phyloP scores from a whole-genome alignment of 805 yeast genomes.

The Cyberlindnera nakhonratchasimensis region DNA sequence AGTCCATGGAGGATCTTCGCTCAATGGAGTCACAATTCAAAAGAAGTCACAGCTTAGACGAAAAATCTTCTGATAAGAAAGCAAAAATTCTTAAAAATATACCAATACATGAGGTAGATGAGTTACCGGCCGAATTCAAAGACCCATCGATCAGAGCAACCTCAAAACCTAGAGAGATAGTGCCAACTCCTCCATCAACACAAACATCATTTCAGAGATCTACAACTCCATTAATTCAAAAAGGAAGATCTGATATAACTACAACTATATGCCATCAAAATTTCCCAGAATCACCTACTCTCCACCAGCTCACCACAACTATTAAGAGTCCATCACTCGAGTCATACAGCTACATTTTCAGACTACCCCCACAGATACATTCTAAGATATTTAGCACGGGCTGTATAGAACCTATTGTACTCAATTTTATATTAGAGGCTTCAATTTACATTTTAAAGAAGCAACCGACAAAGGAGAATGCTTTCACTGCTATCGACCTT shows the following conservation, averaged over 20 bases:
- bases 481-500: conserved; percentile 3
- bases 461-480: neutral
- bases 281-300: conserved; percentile 46
- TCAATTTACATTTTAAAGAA: conserved; percentile 7
- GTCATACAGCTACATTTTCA: conserved; percentile 38
- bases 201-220: neutral
- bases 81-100: conserved; percentile 24
- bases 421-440: conserved; percentile 47
- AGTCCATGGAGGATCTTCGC: conserved; percentile 33
- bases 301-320: conserved; percentile 42
- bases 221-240: neutral
- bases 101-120: conserved; percentile 40
- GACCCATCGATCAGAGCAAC: conserved; percentile 36
- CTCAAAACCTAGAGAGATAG: conserved; percentile 78
- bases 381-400: conserved; percentile 34
- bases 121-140: conserved; percentile 38
- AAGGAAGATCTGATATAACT: no score
- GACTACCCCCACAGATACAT: conserved; percentile 28
- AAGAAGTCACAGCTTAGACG: conserved; percentile 50
- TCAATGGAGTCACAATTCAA: conserved; percentile 17
- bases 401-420: conserved; percentile 48
- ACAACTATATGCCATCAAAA: neutral
- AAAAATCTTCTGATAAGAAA: conserved; percentile 36
- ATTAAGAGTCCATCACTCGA: conserved; percentile 31
- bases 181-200: neutral